phyloP scores from a whole-genome alignment of 2,329 filamentous ascomycete species.

The Aspergillus tamarii region DNA sequence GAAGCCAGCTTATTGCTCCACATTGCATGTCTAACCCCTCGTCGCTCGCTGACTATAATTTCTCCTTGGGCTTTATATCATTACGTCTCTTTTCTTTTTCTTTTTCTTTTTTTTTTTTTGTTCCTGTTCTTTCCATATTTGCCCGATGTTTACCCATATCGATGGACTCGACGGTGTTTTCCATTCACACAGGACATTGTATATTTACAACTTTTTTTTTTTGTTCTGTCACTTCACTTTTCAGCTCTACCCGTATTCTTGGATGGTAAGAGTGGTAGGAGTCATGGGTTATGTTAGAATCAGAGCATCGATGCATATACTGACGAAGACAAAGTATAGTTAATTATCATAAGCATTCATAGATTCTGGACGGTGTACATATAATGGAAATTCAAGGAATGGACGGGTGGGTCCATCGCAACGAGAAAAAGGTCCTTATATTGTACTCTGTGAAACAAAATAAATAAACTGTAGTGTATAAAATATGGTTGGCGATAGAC shows the following conservation, averaged over 20 bases:
- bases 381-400: constrained; percentile 8
- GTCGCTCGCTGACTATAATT: constrained; percentile 14
- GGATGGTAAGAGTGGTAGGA: constrained; percentile 9
- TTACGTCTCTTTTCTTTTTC: background rate
- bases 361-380: background rate
- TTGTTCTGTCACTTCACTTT: constrained; percentile 8
- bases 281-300: constrained; percentile 20
- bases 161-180: constrained; percentile 8
- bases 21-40: constrained; percentile 18
- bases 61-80: constrained; percentile 4
- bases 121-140: background rate
- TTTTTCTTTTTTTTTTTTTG: background rate
- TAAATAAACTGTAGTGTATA: background rate
- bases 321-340: constrained; percentile 5
- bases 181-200: constrained; percentile 17
- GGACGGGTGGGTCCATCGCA: background rate
- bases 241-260: background rate
- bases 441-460: too few relatives aligned
- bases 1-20: constrained; percentile 17
- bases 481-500: background rate
- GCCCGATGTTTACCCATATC: constrained; percentile 6
- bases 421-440: background rate
- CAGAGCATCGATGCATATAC: constrained; percentile 21
- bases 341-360: constrained; percentile 3
- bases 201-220: constrained; percentile 18